Evolutionary conservation across 768 basidiomycete genomes (phyloP).

Genomic region (Coprinopsis cinerea): DNA sequence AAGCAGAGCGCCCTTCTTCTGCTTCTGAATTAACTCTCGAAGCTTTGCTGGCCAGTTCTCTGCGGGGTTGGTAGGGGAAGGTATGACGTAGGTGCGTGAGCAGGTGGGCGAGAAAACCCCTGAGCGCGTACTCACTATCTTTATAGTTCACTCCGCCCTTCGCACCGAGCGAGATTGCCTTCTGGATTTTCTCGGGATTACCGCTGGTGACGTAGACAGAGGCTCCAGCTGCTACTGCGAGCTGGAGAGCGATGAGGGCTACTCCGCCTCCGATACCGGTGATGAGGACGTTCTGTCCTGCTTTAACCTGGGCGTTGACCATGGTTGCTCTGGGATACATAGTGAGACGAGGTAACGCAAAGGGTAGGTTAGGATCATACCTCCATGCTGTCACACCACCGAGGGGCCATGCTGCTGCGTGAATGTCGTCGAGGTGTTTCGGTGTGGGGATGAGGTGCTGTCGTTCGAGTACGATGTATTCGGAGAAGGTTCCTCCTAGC

Average conservation of each 20-base stretch:
- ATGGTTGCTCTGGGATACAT: slow-evolving; percentile 7
- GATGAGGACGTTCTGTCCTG: slow-evolving; percentile 70
- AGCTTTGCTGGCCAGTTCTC: slow-evolving; percentile 52
- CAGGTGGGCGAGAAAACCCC: not conserved
- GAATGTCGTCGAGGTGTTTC: slow-evolving; percentile 57
- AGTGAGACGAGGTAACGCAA: no score
- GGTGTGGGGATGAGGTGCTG: slow-evolving; percentile 63
- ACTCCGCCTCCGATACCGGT: slow-evolving; percentile 85
- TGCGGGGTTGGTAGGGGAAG: slow-evolving; percentile 13
- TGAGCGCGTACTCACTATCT: slow-evolving; percentile 36
- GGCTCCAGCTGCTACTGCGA: slow-evolving; percentile 69
- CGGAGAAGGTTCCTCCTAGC: slow-evolving; percentile 65
- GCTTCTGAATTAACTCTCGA: slow-evolving; percentile 31
- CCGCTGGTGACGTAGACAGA: slow-evolving; percentile 82
- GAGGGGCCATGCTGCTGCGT: slow-evolving; percentile 73
- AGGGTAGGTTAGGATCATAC: no score
- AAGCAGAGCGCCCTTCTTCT: slow-evolving; percentile 28
- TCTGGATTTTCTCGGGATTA: slow-evolving; percentile 58
- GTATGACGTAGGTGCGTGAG: not conserved
- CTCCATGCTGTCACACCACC: slow-evolving; percentile 82
- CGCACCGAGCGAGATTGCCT: slow-evolving; percentile 63
- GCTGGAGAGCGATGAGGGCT: slow-evolving; percentile 67
- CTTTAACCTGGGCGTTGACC: slow-evolving; percentile 56
- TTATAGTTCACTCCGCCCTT: slow-evolving; percentile 75
- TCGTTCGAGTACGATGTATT: slow-evolving; percentile 70